These are phyloP conservation scores for Boletus subparvulus DNA, from an alignment of 768 basidiomycete genomes.

Conservation along the genomic window DNA sequence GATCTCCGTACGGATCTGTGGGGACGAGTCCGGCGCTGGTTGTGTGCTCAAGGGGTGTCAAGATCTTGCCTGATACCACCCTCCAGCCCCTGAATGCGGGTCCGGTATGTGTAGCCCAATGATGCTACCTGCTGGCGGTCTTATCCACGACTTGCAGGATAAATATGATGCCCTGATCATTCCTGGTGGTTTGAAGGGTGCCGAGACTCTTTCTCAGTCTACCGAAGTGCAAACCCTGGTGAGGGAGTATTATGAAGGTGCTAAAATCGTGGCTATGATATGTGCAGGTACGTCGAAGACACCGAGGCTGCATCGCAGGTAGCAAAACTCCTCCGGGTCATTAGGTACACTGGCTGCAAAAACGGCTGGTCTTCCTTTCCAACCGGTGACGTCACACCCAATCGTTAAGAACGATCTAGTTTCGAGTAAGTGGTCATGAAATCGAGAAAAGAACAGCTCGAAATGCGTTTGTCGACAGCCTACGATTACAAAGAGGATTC, in stretches of 20 bases:
- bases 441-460: background rate
- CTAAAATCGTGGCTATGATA: slow-evolving; percentile 72
- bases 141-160: slow-evolving; percentile 40
- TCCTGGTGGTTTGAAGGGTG: slow-evolving; percentile 78
- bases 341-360: slow-evolving; percentile 71
- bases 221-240: slow-evolving; percentile 62
- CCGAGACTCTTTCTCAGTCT: slow-evolving; percentile 65
- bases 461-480: slow-evolving; percentile 36
- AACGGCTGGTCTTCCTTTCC: slow-evolving; percentile 56
- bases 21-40: slow-evolving; percentile 46
- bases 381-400: slow-evolving; percentile 78
- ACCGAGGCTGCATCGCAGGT: background rate
- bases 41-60: slow-evolving; percentile 70
- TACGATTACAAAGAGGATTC: slow-evolving; percentile 74
- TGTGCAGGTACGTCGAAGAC: slow-evolving; percentile 61
- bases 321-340: background rate
- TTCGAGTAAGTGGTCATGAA: slow-evolving; percentile 37
- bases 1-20: slow-evolving; percentile 24
- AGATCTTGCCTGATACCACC: slow-evolving; percentile 64
- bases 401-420: slow-evolving; percentile 62
- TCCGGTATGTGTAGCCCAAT: slow-evolving; percentile 39
- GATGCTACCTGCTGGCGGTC: background rate
- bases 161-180: slow-evolving; percentile 68
- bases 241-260: slow-evolving; percentile 42
- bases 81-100: slow-evolving; percentile 46